phyloP scores from a whole-genome alignment of 1,139 yeast species.

The Entelexis paramagnoliae region DNA sequence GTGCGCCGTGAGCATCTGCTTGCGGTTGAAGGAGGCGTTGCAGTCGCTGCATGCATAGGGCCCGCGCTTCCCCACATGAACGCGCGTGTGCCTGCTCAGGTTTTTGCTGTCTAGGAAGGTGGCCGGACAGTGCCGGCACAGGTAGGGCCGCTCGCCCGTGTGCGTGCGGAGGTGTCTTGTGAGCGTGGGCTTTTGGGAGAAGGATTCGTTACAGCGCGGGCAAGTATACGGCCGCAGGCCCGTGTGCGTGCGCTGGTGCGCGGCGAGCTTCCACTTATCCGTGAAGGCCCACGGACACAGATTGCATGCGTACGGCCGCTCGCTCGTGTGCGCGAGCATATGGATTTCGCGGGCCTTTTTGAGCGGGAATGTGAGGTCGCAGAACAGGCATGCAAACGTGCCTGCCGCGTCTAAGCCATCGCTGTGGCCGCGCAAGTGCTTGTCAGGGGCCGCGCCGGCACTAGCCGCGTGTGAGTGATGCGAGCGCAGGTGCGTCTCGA shows the following conservation, averaged over 20 bases:
- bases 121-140: constrained; percentile 50
- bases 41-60: constrained; percentile 77
- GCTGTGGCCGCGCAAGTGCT: not conserved
- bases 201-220: not conserved
- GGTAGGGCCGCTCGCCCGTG: constrained; percentile 59
- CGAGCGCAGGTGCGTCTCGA: not conserved
- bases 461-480: not conserved
- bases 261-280: constrained; percentile 57
- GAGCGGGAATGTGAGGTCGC: constrained; percentile 71
- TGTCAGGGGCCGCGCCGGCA: not conserved
- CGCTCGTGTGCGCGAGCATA: constrained; percentile 77
- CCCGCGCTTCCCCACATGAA: constrained; percentile 70
- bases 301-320: constrained; percentile 74
- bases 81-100: constrained; percentile 81
- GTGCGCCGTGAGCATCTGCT: constrained; percentile 4
- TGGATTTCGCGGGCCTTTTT: constrained; percentile 88
- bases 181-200: not conserved
- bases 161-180: constrained; percentile 60
- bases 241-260: not conserved
- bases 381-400: constrained; percentile 50
- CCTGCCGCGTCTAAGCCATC: not conserved
- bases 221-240: constrained; percentile 2
- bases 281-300: constrained; percentile 74
- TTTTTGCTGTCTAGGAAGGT: constrained; percentile 41
- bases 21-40: constrained; percentile 59